Evolutionary conservation across 2,329 filamentous ascomycete species (phyloP), one percentile per base, ranked within the genome.

Genomic region (Claviceps sp.): DNA sequence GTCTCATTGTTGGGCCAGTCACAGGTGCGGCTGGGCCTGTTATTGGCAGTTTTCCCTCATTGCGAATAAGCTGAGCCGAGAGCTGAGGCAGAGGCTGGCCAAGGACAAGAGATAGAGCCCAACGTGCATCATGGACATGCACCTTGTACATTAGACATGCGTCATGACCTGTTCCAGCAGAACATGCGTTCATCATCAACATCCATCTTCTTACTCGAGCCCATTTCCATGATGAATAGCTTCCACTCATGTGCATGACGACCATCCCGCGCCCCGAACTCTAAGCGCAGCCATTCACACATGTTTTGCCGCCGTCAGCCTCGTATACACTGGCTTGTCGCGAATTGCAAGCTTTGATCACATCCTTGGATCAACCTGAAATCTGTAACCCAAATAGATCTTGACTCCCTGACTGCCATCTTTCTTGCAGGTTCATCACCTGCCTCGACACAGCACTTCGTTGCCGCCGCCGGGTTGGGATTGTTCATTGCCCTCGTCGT

Each of bases 281-380:
- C 49, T 20, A 50, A 51, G 48, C 54, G 45, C 50, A 24, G 13
- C 44, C 20, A 41, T 36, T 50, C 26, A 52, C 22, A 48, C 47
- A 36, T 36, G 51, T 55, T 53, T 52, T 45, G 38, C 45, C 48
- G 52, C 43, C 41, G 36, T 34, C 46, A 48, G 41, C 48, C 56
- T 57, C 56, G 52, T 48, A 55, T 48, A 55, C 56, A 52, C 50
- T 54, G 46, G 50, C 47, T 34, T 48, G 57, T 58, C 54, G 52
- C 57, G 55, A 41, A 37, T 54, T 36, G 50, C 34, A 46, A 46
- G 44, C 26, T 46, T 46, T 46, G 42, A 41, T 53, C 52, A 36
- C 43, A 47, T 42, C 50, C 43, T n/a, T 43, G 46, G 34, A 38
- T 40, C 18, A 44, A 24, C 42, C 22, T 44, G 13, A 0, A 16